phyloP scores from a whole-genome alignment of 78 protist species.

The Bigelowiella natans region DNA sequence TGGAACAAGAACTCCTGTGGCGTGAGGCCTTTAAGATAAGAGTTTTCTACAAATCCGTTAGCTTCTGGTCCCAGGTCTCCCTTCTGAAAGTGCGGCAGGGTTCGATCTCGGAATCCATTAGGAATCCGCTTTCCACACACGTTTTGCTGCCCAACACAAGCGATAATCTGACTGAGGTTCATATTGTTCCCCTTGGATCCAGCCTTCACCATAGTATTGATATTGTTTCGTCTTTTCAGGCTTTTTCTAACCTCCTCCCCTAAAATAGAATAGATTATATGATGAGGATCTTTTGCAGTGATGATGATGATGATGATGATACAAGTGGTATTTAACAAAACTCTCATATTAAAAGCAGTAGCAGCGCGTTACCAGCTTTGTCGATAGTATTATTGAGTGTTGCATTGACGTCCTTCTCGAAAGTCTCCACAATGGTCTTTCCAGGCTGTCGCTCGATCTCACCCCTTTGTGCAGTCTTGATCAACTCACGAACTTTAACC shows the following conservation, averaged over 20 bases:
- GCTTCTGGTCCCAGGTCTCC: slow-evolving; percentile 35
- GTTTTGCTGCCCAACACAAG: slow-evolving; percentile 99
- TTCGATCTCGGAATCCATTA: slow-evolving; percentile 81
- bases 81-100: slow-evolving; percentile 97
- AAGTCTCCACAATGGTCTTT: slow-evolving; percentile 74
- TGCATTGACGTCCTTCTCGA: slow-evolving; percentile 85
- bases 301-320: too few species aligned
- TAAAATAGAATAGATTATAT: too few species aligned
- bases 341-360: too few species aligned
- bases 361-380: slow-evolving; percentile 57
- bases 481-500: slow-evolving; percentile 38
- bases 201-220: slow-evolving; percentile 84
- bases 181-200: slow-evolving; percentile 96
- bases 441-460: slow-evolving; percentile 82
- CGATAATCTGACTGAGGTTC: slow-evolving; percentile 97
- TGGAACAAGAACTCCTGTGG: slow-evolving; percentile 95
- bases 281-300: too few species aligned
- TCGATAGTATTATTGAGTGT: slow-evolving; percentile 83
- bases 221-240: slow-evolving; percentile 52
- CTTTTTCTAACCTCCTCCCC: too few species aligned
- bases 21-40: slow-evolving; percentile 84
- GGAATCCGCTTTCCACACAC: slow-evolving; percentile 98
- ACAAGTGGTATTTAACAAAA: too few species aligned
- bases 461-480: slow-evolving; percentile 9
- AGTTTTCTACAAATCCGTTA: slow-evolving; percentile 92